Percentiles rank a stretch among this genome's conserved stretches.
phyloP scores from a whole-genome alignment of 1,284 basidiomycete species.

The Rhodotorula sp. region DNA sequence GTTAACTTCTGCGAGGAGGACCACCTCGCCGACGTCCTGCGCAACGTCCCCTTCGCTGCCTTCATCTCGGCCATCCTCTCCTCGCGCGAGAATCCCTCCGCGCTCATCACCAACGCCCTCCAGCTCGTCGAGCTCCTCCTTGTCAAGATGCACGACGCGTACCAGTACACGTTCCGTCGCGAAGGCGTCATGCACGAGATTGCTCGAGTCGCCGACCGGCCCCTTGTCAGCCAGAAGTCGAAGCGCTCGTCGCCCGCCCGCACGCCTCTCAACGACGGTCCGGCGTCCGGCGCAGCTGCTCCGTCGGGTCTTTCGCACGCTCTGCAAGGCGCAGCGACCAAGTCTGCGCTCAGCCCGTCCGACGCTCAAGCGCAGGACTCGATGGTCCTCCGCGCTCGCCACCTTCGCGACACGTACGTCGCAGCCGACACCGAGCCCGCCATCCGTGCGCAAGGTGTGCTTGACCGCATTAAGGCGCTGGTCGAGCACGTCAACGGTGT shows the following conservation, averaged over 20 bases:
- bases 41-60: constrained; percentile 80
- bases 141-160: constrained; percentile 73
- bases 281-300: background rate
- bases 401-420: constrained; percentile 76
- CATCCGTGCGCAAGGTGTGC: constrained; percentile 59
- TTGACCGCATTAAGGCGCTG: constrained; percentile 51
- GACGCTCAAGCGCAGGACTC: constrained; percentile 66
- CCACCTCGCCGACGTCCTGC: constrained; percentile 69
- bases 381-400: constrained; percentile 80
- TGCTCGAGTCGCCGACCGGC: constrained; percentile 65
- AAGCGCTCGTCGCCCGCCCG: constrained; percentile 49
- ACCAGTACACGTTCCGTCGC: constrained; percentile 79
- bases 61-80: constrained; percentile 90
- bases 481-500: constrained; percentile 34
- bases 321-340: constrained; percentile 2
- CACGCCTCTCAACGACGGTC: background rate
- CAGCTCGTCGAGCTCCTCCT: constrained; percentile 87
- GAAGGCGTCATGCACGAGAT: constrained; percentile 95
- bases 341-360: constrained; percentile 12
- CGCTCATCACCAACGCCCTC: constrained; percentile 76
- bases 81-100: constrained; percentile 67
- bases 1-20: constrained; percentile 78
- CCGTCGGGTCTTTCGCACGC: background rate
- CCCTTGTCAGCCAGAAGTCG: constrained; percentile 55
- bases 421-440: constrained; percentile 50